Evolutionary conservation across 352 stramenopile species (phyloP).

Genomic region (Phytophthora pini): DNA sequence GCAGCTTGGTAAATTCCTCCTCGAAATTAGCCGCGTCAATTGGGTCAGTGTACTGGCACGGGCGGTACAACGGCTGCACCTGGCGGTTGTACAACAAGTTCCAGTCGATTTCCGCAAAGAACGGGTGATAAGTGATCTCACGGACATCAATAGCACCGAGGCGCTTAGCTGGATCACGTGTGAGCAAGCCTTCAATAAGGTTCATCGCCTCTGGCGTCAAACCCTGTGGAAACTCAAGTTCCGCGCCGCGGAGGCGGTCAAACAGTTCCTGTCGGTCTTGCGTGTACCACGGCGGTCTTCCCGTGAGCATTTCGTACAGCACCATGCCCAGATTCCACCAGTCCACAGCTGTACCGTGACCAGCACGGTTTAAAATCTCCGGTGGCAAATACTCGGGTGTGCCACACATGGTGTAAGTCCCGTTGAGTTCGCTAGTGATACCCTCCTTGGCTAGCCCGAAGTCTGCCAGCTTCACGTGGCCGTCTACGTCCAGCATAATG

Average conservation of each 20-base stretch:
- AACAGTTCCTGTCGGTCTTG: constrained; percentile 83
- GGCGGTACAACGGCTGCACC: constrained; percentile 79
- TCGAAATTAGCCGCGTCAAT: constrained; percentile 88
- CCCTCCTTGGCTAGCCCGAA: constrained; percentile 85
- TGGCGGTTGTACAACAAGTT: constrained; percentile 80
- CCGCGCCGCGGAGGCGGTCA: constrained; percentile 62
- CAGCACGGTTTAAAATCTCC: constrained; percentile 82
- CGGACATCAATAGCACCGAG: constrained; percentile 86
- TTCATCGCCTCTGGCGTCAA: constrained; percentile 75
- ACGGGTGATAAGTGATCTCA: constrained; percentile 85
- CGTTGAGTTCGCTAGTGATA: constrained; percentile 72
- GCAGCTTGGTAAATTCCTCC: constrained; percentile 85
- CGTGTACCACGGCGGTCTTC: constrained; percentile 80
- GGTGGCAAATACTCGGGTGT: constrained; percentile 88
- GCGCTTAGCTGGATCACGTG: constrained; percentile 91
- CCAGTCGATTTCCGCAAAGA: constrained; percentile 87
- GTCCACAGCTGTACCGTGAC: constrained; percentile 83
- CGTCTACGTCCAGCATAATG: constrained; percentile 88
- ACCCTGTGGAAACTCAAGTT: constrained; percentile 79
- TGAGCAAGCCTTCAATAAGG: constrained; percentile 89
- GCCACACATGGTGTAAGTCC: constrained; percentile 87
- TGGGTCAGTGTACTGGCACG: constrained; percentile 84
- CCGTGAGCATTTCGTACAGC: constrained; percentile 86
- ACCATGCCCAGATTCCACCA: constrained; percentile 89
- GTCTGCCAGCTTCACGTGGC: constrained; percentile 83